Percentiles rank a stretch among this genome's conserved stretches.
These are phyloP conservation scores for Hypoxylon sp. DNA, from an alignment of 2,329 filamentous ascomycete genomes.

Conservation along the genomic window DNA sequence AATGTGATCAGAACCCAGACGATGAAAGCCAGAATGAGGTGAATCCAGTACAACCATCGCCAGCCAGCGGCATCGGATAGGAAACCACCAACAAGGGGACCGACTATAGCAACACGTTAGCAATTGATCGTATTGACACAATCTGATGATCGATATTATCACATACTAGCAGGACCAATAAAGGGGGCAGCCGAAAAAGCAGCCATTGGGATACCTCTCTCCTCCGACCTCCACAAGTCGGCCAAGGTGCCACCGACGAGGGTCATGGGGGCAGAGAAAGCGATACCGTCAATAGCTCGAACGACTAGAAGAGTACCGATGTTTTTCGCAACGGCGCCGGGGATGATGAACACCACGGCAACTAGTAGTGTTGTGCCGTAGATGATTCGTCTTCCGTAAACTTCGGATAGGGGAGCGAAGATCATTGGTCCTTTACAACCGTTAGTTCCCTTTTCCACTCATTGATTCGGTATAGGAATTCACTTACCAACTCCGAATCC, in stretches of 20 bases:
- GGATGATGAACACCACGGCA: slow-evolving; percentile 84
- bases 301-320: slow-evolving; percentile 82
- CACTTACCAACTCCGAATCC: slow-evolving; percentile 81
- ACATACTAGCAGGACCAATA: slow-evolving; percentile 78
- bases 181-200: slow-evolving; percentile 88
- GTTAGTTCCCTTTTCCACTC: slow-evolving; percentile 4
- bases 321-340: slow-evolving; percentile 82
- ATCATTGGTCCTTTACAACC: slow-evolving; percentile 74
- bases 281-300: slow-evolving; percentile 84
- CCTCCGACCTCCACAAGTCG: slow-evolving; percentile 87
- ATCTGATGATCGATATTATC: neutral
- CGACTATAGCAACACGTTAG: slow-evolving; percentile 60
- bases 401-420: slow-evolving; percentile 84
- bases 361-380: slow-evolving; percentile 78
- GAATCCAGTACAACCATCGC: slow-evolving; percentile 91
- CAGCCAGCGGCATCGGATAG: slow-evolving; percentile 78
- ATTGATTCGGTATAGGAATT: neutral
- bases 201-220: slow-evolving; percentile 89
- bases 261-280: slow-evolving; percentile 89
- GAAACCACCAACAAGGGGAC: slow-evolving; percentile 83
- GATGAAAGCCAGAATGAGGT: slow-evolving; percentile 79
- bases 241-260: slow-evolving; percentile 86
- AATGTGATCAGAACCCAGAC: slow-evolving; percentile 85
- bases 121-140: neutral
- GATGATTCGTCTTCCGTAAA: slow-evolving; percentile 79